Evolutionary conservation across 169 alveolate genomes (phyloP).

Genomic region (Perkinsus olseni): DNA sequence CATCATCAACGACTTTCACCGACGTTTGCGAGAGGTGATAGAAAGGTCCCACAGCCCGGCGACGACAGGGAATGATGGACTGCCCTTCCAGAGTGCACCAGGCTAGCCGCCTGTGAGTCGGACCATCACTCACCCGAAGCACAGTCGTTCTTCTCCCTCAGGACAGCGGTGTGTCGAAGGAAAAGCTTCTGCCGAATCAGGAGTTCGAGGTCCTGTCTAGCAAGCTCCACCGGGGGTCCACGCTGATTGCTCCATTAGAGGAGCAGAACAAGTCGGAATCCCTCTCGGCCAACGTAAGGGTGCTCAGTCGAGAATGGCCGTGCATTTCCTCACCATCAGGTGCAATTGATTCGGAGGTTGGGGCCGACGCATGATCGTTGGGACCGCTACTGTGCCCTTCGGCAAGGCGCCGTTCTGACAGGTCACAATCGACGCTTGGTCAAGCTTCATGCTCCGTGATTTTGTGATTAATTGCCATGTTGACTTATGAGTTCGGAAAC

Average conservation of each 20-base stretch:
- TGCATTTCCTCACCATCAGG: background rate
- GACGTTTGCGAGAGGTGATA: background rate
- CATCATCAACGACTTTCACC: background rate
- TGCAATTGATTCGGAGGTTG: background rate
- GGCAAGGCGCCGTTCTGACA: background rate
- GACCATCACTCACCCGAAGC: background rate
- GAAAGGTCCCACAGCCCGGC: background rate
- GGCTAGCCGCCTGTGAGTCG: background rate
- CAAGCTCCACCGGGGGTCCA: background rate
- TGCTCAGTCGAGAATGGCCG: background rate
- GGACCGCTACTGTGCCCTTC: background rate
- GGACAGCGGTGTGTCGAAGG: background rate
- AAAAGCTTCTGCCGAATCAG: background rate
- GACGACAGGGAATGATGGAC: background rate
- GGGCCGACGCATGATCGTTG: background rate
- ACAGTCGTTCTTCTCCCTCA: background rate
- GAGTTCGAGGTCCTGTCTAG: background rate
- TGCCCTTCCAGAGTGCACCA: background rate
- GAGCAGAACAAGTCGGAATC: background rate
- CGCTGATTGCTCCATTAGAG: background rate
- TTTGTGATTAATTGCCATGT: background rate
- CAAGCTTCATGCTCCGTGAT: background rate
- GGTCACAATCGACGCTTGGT: background rate
- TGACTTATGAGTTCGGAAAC: no score
- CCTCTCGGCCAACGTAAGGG: background rate